Evolutionary conservation across 2,329 filamentous ascomycete species (phyloP), one percentile per base, ranked within the genome.

Genomic region (Thermoascus crustaceus): DNA sequence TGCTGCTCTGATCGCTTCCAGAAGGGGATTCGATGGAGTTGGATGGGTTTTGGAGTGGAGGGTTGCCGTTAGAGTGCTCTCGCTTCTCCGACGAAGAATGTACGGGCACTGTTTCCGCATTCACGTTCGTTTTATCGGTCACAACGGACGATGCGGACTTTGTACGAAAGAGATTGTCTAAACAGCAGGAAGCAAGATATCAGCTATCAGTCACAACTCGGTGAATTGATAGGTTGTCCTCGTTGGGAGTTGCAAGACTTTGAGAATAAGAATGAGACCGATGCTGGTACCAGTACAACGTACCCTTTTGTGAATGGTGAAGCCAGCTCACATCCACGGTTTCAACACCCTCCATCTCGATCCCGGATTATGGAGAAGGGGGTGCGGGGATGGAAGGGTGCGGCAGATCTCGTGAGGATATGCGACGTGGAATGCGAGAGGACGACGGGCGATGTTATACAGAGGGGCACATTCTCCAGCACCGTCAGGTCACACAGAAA

Each of bases 241-340:
- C 25, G n/a, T n/a, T n/a, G n/a, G n/a, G n/a, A n/a, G n/a, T n/a
- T n/a, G n/a, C n/a, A n/a, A n/a, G n/a, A n/a, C n/a, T n/a, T n/a
- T n/a, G n/a, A n/a, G n/a, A n/a, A n/a, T n/a, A n/a, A n/a, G n/a
- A n/a, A n/a, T n/a, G n/a, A n/a, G 18, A 32, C 8, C 23, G 14
- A 29, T 31, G n/a, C n/a, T n/a, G n/a, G n/a, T n/a, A n/a, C 26
- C 13, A 10, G 26, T 9, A 16, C 25, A n/a, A 63, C 73, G 63
- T 71, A 85, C 86, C 85, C 81, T 83, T 87, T 45, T 80, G 78
- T 49, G 81, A 77, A 56, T 84, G 82, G 63, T 91, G 83, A 69
- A 93, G 82, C 86, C 86, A 94, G 63, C 82, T 87, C 55, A 93
- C 85, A 64, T 94, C 86, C 54, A 93, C 76, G 47, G 81, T 80